phyloP scores from a whole-genome alignment of 2,329 filamentous ascomycete genomes.

The Pseudodiploospora longispora region DNA sequence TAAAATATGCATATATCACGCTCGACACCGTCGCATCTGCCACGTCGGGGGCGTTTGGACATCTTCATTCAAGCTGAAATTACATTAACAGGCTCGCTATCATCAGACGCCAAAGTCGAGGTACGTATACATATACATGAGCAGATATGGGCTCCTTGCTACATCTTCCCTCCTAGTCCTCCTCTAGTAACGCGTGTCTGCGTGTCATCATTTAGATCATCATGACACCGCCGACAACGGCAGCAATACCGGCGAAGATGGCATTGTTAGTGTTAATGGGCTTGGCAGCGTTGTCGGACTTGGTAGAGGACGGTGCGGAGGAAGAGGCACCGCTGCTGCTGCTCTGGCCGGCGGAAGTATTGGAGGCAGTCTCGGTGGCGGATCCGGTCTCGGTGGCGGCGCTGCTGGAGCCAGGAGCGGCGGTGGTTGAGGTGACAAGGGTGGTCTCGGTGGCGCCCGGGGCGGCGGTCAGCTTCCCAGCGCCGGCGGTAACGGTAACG shows the following conservation, averaged over 20 bases:
- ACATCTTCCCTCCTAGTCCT: background rate
- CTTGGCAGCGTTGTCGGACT: slow-evolving; percentile 21
- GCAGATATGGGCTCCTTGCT: background rate
- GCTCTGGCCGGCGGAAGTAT: slow-evolving; percentile 8
- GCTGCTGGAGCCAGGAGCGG: slow-evolving; percentile 11
- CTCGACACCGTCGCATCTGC: too few species aligned
- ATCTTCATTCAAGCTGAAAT: too few species aligned
- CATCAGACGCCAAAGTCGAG: background rate
- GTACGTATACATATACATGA: background rate
- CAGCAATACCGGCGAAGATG: slow-evolving; percentile 26
- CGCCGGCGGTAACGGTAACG: slow-evolving; percentile 30
- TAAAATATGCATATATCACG: too few species aligned
- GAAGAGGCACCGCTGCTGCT: slow-evolving; percentile 2
- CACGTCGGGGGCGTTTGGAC: too few species aligned
- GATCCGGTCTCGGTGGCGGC: slow-evolving; percentile 7
- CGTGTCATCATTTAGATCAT: slow-evolving; percentile 18
- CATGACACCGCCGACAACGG: slow-evolving; percentile 26
- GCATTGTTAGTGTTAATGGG: slow-evolving; percentile 26
- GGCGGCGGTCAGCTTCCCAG: slow-evolving; percentile 23
- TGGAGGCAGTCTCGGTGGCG: slow-evolving; percentile 4
- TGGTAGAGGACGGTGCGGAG: slow-evolving; percentile 10
- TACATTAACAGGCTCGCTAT: background rate
- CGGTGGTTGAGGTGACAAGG: slow-evolving; percentile 9
- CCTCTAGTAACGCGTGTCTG: background rate
- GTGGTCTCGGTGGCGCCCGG: background rate